A percentile compares a stretch with the other conserved stretches of the same genome.
Evolutionary conservation across 768 basidiomycete species (phyloP).

Genomic region (Suillus subaureus): DNA sequence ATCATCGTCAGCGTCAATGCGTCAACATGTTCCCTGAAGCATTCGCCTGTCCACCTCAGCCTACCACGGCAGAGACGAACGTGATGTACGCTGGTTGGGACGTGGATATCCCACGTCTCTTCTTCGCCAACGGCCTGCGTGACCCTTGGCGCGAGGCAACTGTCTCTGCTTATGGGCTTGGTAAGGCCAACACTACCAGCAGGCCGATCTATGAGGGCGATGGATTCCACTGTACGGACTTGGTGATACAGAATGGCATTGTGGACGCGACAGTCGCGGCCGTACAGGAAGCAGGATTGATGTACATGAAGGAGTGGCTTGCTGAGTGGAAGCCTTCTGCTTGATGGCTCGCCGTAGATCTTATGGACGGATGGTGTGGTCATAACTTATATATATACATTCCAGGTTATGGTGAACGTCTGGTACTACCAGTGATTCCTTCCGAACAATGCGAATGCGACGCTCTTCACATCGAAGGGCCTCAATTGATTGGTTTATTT

Average conservation of each 20-base stretch:
- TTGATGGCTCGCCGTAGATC: neutral
- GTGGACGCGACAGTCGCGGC: conserved; percentile 53
- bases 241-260: conserved; percentile 41
- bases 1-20: conserved; percentile 61
- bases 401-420: neutral
- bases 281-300: conserved; percentile 56
- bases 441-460: too few relatives aligned
- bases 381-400: neutral
- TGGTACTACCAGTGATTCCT: too few relatives aligned
- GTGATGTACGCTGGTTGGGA: conserved; percentile 62
- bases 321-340: conserved; percentile 34
- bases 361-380: neutral
- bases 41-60: conserved; percentile 50
- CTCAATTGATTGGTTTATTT: too few relatives aligned
- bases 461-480: too few relatives aligned
- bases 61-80: conserved; percentile 48
- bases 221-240: conserved; percentile 72
- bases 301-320: conserved; percentile 61
- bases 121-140: conserved; percentile 74
- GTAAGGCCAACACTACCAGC: conserved; percentile 46
- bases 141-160: conserved; percentile 77
- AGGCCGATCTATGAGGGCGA: conserved; percentile 62
- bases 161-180: conserved; percentile 55
- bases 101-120: conserved; percentile 55
- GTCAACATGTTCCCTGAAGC: conserved; percentile 64